Evolutionary conservation across 2,329 filamentous ascomycete species (phyloP), one percentile per base, ranked within the genome.

Genomic region (Arthrinium phaeospermum): DNA sequence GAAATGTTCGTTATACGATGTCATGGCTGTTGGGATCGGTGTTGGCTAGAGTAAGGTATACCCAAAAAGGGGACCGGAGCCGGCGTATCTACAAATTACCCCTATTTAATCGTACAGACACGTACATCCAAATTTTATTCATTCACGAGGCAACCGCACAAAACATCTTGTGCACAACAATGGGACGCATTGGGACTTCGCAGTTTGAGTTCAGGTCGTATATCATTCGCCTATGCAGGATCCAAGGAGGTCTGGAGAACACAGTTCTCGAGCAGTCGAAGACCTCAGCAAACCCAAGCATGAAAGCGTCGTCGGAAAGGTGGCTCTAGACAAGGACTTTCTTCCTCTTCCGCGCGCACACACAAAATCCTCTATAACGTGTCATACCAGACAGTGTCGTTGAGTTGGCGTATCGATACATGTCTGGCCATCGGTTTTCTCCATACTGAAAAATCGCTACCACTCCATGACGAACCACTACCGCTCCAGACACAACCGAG

Each of bases 221-320:
- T 73, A 27, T 74, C 73, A 74, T 77, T 77, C 78, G 77, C 79
- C 77, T 80, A 81, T 80, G 78, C 78, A 80, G 79, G 80, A 81
- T 79, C 75, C 76, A 77, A 77, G 74, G 73, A 74, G 69, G 71
- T 67, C 70, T 70, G 68, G 74, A 75, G 74, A 76, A 75, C 73
- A 74, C 73, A 73, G 73, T 51, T 68, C 37, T 45, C 71, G 27
- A 51, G 44, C 46, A 61, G 71, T 34, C 69, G 51, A 64, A 72
- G 77, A 76, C 69, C 69, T 68, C 67, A 72, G 72, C 73, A 72
- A 71, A 73, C 71, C 70, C 70, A 68, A 51, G 47, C 72, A 72
- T 73, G 71, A 70, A 72, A 72, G 71, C 75, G 71, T 74, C 74
- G 73, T 74, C 74, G 74, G 73, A 74, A 75, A 75, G 70, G 73